phyloP scores from a whole-genome alignment of 2,329 filamentous ascomycete genomes.

The Trichoderma sp. region DNA sequence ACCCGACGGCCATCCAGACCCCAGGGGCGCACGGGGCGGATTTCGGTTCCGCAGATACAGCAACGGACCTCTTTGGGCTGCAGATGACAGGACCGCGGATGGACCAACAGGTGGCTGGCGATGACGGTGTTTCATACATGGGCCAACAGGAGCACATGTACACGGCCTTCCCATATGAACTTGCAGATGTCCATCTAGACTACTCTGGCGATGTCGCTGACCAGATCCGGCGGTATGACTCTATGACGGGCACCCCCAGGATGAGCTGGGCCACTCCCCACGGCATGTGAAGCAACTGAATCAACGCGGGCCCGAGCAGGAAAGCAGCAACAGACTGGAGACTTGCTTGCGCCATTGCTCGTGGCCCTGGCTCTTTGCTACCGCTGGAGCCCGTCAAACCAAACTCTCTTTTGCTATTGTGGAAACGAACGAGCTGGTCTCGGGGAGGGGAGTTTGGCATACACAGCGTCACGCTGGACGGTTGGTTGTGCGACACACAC shows the following conservation, averaged over 20 bases:
- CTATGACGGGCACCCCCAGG: constrained; percentile 8
- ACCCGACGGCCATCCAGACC: constrained; percentile 19
- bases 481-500: constrained; percentile 1
- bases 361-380: background rate
- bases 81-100: constrained; percentile 15
- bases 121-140: constrained; percentile 7
- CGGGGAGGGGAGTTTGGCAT: constrained; percentile 5
- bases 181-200: constrained; percentile 29
- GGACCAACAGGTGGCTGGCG: constrained; percentile 14
- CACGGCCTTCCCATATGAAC: constrained; percentile 28
- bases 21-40: constrained; percentile 19
- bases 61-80: constrained; percentile 18
- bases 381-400: background rate
- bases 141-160: constrained; percentile 17
- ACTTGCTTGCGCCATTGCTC: background rate
- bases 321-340: background rate
- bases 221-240: background rate
- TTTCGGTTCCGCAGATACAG: constrained; percentile 3
- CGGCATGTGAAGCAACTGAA: background rate
- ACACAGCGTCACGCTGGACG: constrained; percentile 15
- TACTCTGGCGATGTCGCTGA: constrained; percentile 24
- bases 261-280: constrained; percentile 5
- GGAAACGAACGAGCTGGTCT: constrained; percentile 13
- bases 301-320: background rate
- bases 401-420: background rate